Percentiles rank a stretch among this genome's conserved stretches.
These are phyloP conservation scores for Boehmeria nivea DNA, from an alignment of 306 rosid genomes.

Conservation along the genomic window DNA sequence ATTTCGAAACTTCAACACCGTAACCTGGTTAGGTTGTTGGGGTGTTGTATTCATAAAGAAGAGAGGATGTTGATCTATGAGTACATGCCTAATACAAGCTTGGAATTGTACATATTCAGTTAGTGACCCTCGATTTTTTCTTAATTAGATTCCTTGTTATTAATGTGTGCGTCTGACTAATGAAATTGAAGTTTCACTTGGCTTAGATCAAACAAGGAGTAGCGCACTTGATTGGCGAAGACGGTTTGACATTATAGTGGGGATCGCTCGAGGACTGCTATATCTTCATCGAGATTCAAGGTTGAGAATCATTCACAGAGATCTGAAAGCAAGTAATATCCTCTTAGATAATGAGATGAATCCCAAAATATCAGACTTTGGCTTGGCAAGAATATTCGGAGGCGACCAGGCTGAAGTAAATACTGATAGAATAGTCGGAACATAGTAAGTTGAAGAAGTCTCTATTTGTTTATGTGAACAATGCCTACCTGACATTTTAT, in stretches of 20 bases:
- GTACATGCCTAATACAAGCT: conserved; percentile 37
- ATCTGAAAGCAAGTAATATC: conserved; percentile 14
- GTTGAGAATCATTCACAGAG: conserved; percentile 16
- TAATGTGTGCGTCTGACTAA: background rate
- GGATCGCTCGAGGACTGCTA: conserved; percentile 16
- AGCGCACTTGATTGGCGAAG: background rate
- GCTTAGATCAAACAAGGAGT: background rate
- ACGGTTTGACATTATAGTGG: conserved; percentile 9
- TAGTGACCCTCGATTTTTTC: background rate
- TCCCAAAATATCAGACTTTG: conserved; percentile 17
- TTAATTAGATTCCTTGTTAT: no score
- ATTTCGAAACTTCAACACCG: conserved; percentile 40
- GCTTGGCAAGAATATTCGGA: conserved; percentile 10
- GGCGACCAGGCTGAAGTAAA: conserved; percentile 1
- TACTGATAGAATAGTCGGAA: conserved; percentile 8
- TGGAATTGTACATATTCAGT: conserved; percentile 35
- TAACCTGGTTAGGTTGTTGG: conserved; percentile 34
- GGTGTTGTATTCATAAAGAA: conserved; percentile 31
- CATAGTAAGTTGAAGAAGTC: conserved; percentile 7
- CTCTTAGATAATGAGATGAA: conserved; percentile 14
- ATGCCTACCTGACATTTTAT: no score
- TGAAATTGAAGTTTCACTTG: background rate
- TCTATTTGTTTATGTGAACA: no score
- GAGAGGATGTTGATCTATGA: conserved; percentile 40
- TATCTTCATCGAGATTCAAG: conserved; percentile 21